Evolutionary conservation across 108 stramenopile genomes (phyloP), one percentile per base, ranked within the genome.

Genomic region (Fistulifera solaris): DNA sequence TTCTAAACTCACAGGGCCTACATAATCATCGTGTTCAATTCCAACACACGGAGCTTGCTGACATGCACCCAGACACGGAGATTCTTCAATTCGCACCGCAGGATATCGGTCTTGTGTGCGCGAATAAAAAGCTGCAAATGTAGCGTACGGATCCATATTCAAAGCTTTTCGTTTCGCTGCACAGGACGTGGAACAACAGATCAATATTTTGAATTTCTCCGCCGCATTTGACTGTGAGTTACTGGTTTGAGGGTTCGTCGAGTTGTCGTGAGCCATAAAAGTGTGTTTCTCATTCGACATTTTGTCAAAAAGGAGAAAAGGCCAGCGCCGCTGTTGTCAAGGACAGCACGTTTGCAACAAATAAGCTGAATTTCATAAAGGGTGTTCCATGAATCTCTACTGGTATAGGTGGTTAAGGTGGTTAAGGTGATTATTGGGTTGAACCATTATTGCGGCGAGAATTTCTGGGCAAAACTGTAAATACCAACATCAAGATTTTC

Each of bases 11-110:
- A 89, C 88, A 41, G 48, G 72, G 0, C 88, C 88, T 21, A 63
- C 69, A 69, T 72, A 89, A 27, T 89, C 88, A 24, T 85, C 77
- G 60, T 89, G 88, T 59, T 81, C 64, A 21, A 89, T 53, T 1
- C 74, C 84, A 22, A 85, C 78, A 63, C 88, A 89, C 11, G 88
- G 88, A 6, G 70, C 88, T 23, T 66, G 42, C 48, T 83, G 70
- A 54, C 88, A 89, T 0, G 77, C 66, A n/a, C 88, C 88, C 50
- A 81, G 56, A 55, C 88, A 89, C 0, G 76, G 56, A 2, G 67
- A 69, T 54, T 89, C 84, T 63, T 85, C 88, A 2, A 89, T 66
- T 18, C 54, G 52, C 48, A 89, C 70, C 21, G 45, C 26, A 18
- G 68, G 56, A 0, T 51, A 38, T 24, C 56, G 40, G 19, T 38